Base-by-base conservation (phyloP, 257 asterid genomes). In the Solanum lycopersicoides region DNA sequence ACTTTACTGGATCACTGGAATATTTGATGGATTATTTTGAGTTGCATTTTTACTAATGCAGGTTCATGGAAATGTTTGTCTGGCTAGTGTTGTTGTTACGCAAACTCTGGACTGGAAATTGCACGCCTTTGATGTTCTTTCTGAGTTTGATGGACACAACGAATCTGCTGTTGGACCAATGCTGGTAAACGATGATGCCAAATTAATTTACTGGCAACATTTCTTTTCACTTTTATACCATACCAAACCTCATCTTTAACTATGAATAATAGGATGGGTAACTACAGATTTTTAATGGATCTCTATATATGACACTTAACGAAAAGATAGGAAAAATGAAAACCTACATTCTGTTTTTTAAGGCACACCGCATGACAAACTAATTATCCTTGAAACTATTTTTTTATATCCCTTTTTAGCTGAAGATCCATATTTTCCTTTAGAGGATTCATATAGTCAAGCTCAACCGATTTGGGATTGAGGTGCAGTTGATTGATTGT, bases 31-130 rank as follows among this genome's bases (percentile, higher is more conserved):
- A 79, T 79, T 77, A 77, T 77, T 44, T 77, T 77, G 65, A 44
- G 41, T 15, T 44, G 63, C 84, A 77, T 25, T 25, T 44, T 86
- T 89, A 90, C 90, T 83, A 82, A 69, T 90, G 90, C 96, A 97
- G 99, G 98, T 97, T 87, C 99, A 97, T 93, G 98, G 99, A 86
- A 97, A 97, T 93, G 99, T 97, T 91, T 97, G 96, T 86, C 90
- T 93, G 95, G 94, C 98, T 90, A 97, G 99, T 91, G 99, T 97
- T 91, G 99, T 97, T 83, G 99, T 96, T 87, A 97, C 99, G 16
- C 96, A 93, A 91, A 97, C 99, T 47, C 89, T 97, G 94, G 99
- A 96, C 94, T 97, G 99, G 99, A 97, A 97, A 88, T 93, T 96
- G 91, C 97, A 97, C 86, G 99, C 99, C 66, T 96, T 97, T 89